phyloP scores from a whole-genome alignment of 257 asterid species.

The Solanum medicagineum region DNA sequence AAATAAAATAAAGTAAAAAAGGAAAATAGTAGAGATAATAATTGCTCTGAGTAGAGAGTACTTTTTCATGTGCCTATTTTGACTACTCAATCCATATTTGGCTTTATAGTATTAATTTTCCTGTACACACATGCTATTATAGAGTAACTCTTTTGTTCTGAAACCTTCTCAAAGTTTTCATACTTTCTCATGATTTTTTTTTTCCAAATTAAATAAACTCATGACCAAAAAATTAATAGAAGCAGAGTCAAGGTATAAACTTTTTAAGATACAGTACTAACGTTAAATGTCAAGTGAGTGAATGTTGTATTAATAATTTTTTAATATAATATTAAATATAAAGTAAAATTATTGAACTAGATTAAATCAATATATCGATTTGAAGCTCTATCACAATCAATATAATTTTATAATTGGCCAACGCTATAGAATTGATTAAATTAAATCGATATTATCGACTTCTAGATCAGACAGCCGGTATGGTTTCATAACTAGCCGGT shows the following conservation, averaged over 20 bases:
- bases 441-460: no score
- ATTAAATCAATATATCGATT: no score
- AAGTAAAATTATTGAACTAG: no score
- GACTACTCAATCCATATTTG: slow-evolving; percentile 14
- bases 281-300: no score
- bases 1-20: neutral
- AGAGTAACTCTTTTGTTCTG: neutral
- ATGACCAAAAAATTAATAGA: neutral
- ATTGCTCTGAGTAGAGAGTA: slow-evolving; percentile 14
- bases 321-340: no score
- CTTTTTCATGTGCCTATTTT: slow-evolving; percentile 22
- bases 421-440: no score
- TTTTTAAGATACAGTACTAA: no score
- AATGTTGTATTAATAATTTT: no score
- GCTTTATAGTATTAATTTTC: slow-evolving; percentile 2
- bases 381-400: no score
- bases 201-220: neutral
- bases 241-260: neutral
- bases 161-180: neutral
- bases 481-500: no score
- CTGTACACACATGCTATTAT: neutral
- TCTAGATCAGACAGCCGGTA: no score
- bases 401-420: no score
- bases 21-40: neutral
- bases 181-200: neutral